Percentiles rank a stretch among this genome's conserved stretches.
Evolutionary conservation across 164 flowering plant genomes (phyloP).

Genomic region (Saururus chinensis): DNA sequence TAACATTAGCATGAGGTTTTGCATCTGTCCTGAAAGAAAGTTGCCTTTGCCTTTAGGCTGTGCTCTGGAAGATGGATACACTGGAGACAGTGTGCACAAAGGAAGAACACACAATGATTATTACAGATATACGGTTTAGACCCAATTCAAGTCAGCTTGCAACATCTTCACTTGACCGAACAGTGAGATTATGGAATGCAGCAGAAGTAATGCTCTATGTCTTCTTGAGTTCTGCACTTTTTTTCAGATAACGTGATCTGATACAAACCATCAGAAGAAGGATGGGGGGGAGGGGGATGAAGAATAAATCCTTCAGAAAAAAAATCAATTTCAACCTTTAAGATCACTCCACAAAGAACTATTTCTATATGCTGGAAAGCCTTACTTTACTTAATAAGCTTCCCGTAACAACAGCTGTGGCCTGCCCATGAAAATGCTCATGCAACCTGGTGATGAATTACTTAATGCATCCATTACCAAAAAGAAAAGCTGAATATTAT

Average conservation of each 20-base stretch:
- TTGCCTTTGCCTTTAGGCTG: conserved; percentile 35
- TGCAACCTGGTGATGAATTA: too few species aligned
- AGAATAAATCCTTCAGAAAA: background rate
- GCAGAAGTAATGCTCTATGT: conserved; percentile 39
- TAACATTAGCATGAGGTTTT: background rate
- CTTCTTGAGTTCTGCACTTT: background rate
- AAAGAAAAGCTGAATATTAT: too few species aligned
- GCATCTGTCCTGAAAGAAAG: background rate
- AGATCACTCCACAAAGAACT: too few species aligned
- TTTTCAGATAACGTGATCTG: background rate
- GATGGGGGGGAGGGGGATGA: too few species aligned
- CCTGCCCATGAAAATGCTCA: too few species aligned
- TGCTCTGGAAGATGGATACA: conserved; percentile 84
- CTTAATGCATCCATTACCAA: too few species aligned
- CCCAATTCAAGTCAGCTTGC: conserved; percentile 85
- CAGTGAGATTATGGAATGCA: conserved; percentile 91
- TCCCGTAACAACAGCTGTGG: too few species aligned
- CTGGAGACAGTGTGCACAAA: conserved; percentile 60
- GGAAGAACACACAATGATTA: conserved; percentile 52
- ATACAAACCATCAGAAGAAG: background rate
- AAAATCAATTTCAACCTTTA: too few species aligned
- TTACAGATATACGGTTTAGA: conserved; percentile 84
- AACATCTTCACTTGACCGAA: conserved; percentile 79
- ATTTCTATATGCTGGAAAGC: too few species aligned
- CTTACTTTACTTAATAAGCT: too few species aligned